Conservation (phyloP, 2,329 filamentous ascomycete genomes). For the Pestalotiopsis sp. region DNA sequence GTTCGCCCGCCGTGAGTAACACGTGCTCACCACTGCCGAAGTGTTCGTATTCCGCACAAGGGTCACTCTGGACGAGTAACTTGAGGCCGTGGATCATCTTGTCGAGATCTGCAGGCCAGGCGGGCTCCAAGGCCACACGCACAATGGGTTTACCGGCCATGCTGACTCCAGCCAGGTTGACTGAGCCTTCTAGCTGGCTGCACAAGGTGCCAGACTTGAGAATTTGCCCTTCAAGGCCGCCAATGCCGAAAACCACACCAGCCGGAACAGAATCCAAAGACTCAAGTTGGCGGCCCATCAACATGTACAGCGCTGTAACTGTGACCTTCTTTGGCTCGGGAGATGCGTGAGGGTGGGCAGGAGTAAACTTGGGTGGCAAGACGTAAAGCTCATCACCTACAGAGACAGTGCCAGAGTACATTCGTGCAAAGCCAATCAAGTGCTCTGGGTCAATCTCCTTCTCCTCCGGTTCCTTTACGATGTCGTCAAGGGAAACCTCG, state of each 20-base stretch:
- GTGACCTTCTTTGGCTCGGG: slow-evolving; percentile 81
- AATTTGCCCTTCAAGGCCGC: slow-evolving; percentile 88
- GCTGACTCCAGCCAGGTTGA: slow-evolving; percentile 85
- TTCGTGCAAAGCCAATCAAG: slow-evolving; percentile 88
- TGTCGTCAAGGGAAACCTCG: slow-evolving; percentile 58
- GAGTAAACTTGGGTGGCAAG: slow-evolving; percentile 88
- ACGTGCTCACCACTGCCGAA: slow-evolving; percentile 94
- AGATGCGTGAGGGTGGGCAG: slow-evolving; percentile 68
- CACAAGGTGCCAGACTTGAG: slow-evolving; percentile 94
- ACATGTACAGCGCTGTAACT: slow-evolving; percentile 85
- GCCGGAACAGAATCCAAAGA: slow-evolving; percentile 82
- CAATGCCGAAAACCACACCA: slow-evolving; percentile 93
- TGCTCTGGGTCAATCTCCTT: slow-evolving; percentile 76
- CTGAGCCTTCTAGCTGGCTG: slow-evolving; percentile 79
- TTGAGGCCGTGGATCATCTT: slow-evolving; percentile 91
- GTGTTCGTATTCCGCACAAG: slow-evolving; percentile 93
- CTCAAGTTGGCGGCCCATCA: slow-evolving; percentile 92
- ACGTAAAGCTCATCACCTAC: slow-evolving; percentile 93
- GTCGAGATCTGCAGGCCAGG: slow-evolving; percentile 84
- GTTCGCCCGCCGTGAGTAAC: slow-evolving; percentile 86
- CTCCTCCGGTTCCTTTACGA: slow-evolving; percentile 46
- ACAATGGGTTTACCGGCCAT: slow-evolving; percentile 88
- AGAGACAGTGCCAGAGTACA: slow-evolving; percentile 87
- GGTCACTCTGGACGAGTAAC: slow-evolving; percentile 89
- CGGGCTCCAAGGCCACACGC: slow-evolving; percentile 90